These are phyloP conservation scores for Crithidia mellificae DNA, from an alignment of 208 protist species.

Conservation along the genomic window DNA sequence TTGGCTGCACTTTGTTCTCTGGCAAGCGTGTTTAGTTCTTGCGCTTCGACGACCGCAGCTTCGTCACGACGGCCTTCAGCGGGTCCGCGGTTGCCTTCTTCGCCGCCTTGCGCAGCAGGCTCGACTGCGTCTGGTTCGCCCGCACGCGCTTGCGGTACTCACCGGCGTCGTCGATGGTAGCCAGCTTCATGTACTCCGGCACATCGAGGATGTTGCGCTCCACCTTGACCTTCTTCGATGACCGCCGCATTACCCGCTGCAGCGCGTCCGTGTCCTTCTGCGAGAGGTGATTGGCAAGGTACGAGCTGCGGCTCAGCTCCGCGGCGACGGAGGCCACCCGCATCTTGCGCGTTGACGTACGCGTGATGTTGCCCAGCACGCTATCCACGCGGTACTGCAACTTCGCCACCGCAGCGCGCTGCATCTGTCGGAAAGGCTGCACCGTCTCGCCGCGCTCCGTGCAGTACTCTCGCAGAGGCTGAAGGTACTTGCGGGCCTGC, in stretches of 20 bases:
- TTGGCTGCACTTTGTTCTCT: too few relatives aligned
- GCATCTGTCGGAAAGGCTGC: conserved; percentile 74
- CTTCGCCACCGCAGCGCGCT: conserved; percentile 73
- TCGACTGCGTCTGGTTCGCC: conserved; percentile 51
- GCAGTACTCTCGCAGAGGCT: conserved; percentile 66
- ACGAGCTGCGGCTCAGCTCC: conserved; percentile 89
- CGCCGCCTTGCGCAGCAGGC: conserved; percentile 32
- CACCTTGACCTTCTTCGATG: conserved; percentile 78
- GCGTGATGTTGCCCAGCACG: conserved; percentile 73
- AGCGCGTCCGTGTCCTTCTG: conserved; percentile 90
- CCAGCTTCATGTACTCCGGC: conserved; percentile 86
- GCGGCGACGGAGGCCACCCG: conserved; percentile 81
- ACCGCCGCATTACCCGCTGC: conserved; percentile 73
- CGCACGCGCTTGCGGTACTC: conserved; percentile 79
- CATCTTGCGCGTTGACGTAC: conserved; percentile 76
- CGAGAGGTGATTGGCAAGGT: conserved; percentile 88
- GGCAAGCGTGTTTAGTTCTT: neutral
- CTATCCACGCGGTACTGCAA: conserved; percentile 89
- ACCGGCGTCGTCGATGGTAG: conserved; percentile 60
- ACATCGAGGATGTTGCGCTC: conserved; percentile 89
- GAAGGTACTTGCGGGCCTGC: conserved; percentile 63
- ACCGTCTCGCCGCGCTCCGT: conserved; percentile 46
- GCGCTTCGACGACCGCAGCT: conserved; percentile 47
- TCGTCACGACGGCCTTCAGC: conserved; percentile 62
- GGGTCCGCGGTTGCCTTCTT: conserved; percentile 51